phyloP scores from a whole-genome alignment of 2,329 filamentous ascomycete genomes.

The Phoma sp. region DNA sequence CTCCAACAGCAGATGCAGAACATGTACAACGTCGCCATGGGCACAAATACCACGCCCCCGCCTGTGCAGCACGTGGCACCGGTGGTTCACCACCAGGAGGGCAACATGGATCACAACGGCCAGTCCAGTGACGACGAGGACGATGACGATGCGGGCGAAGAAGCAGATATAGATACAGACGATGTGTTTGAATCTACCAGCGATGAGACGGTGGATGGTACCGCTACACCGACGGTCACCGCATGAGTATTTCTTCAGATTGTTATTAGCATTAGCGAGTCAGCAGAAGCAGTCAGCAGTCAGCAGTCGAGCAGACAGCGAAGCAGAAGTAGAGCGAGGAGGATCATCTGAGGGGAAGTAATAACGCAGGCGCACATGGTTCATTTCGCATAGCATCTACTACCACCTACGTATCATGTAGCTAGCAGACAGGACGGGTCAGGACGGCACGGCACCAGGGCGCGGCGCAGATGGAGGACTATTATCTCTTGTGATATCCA shows the following conservation, averaged over 20 bases:
- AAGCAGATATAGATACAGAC: constrained; percentile 38
- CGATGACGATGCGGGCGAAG: constrained; percentile 30
- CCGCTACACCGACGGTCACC: neutral
- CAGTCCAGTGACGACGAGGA: neutral
- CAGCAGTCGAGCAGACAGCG: too few relatives aligned
- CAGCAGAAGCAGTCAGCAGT: too few relatives aligned
- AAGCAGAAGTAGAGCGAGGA: too few relatives aligned
- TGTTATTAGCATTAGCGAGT: too few relatives aligned
- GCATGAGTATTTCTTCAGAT: too few relatives aligned
- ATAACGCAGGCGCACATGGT: too few relatives aligned
- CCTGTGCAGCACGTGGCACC: neutral
- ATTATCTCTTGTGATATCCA: neutral
- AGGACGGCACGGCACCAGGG: too few relatives aligned
- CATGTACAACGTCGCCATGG: neutral
- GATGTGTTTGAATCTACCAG: constrained; percentile 35
- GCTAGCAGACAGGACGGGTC: too few relatives aligned
- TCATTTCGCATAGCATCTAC: neutral
- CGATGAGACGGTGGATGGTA: neutral
- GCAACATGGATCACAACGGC: neutral
- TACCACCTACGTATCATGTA: neutral
- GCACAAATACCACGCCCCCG: neutral
- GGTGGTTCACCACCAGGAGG: neutral
- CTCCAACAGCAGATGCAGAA: constrained; percentile 11
- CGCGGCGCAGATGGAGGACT: neutral
- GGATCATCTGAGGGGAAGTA: too few relatives aligned